Conservation (phyloP, 2,329 filamentous ascomycete species). For the Metarhizium sp. region DNA sequence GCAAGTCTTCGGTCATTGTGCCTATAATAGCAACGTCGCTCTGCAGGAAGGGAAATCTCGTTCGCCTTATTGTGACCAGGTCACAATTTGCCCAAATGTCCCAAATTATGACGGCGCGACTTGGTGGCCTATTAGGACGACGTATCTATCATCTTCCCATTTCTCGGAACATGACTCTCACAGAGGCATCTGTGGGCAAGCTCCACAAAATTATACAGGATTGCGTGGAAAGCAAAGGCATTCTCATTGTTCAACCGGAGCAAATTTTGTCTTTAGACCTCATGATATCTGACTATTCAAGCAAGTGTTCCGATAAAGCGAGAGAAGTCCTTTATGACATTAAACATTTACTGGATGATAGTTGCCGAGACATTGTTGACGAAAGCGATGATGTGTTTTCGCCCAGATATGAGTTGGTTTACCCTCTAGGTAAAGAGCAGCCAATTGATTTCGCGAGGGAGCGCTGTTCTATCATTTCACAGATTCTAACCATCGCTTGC, state of each 20-base stretch:
- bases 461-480: neutral
- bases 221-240: conserved; percentile 21
- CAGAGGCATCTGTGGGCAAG: neutral
- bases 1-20: conserved; percentile 57
- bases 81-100: neutral
- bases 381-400: conserved; percentile 55
- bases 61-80: conserved; percentile 34
- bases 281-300: conserved; percentile 41
- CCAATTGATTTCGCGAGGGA: conserved; percentile 28
- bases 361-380: conserved; percentile 47
- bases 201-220: neutral
- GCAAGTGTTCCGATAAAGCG: conserved; percentile 11
- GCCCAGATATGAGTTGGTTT: conserved; percentile 49
- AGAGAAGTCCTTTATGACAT: conserved; percentile 26
- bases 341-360: conserved; percentile 21
- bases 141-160: neutral
- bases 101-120: neutral
- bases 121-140: neutral
- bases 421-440: conserved; percentile 45
- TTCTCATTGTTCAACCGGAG: conserved; percentile 52
- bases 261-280: conserved; percentile 53
- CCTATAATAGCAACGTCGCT: conserved; percentile 48
- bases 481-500: neutral
- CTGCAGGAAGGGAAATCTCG: conserved; percentile 37
- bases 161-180: neutral